These are phyloP conservation scores for Penium margaritaceum DNA, from an alignment of 139 green algal genomes.

Conservation along the genomic window DNA sequence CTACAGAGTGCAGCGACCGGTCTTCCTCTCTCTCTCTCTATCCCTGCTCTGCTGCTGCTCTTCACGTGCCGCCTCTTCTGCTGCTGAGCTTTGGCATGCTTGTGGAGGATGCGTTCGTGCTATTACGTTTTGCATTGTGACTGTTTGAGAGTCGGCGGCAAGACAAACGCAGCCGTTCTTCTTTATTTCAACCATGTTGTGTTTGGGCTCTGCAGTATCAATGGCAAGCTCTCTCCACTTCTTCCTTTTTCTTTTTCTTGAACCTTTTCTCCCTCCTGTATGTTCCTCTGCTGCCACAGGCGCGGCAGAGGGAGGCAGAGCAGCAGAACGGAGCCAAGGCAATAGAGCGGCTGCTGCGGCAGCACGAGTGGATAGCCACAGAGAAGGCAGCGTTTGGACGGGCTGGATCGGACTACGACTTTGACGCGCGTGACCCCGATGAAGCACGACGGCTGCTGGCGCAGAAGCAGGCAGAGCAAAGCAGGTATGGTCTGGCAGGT, in stretches of 20 bases:
- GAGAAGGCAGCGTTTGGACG: conserved; percentile 67
- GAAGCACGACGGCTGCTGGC: conserved; percentile 23
- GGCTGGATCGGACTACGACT: conserved; percentile 74
- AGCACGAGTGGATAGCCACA: conserved; percentile 68
- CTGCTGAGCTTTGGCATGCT: no score
- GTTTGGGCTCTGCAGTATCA: background rate
- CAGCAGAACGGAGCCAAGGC: conserved; percentile 10
- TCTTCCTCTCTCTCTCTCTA: no score
- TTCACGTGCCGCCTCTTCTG: no score
- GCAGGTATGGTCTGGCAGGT: conserved; percentile 5
- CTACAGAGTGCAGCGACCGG: background rate
- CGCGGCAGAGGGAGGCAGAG: conserved; percentile 28
- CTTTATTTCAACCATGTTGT: background rate
- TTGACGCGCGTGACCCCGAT: conserved; percentile 49
- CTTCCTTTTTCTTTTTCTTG: background rate
- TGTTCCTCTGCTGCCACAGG: no score
- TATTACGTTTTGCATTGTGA: no score
- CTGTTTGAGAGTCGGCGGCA: background rate
- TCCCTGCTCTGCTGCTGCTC: background rate
- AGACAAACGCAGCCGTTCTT: background rate
- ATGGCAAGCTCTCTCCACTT: background rate
- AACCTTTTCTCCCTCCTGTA: no score
- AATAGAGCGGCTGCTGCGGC: conserved; percentile 52
- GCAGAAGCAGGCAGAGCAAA: conserved; percentile 31
- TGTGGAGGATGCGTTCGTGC: background rate